These are phyloP conservation scores for Fusarium nisikadoi DNA, from an alignment of 2,329 filamentous ascomycete genomes.

Conservation along the genomic window DNA sequence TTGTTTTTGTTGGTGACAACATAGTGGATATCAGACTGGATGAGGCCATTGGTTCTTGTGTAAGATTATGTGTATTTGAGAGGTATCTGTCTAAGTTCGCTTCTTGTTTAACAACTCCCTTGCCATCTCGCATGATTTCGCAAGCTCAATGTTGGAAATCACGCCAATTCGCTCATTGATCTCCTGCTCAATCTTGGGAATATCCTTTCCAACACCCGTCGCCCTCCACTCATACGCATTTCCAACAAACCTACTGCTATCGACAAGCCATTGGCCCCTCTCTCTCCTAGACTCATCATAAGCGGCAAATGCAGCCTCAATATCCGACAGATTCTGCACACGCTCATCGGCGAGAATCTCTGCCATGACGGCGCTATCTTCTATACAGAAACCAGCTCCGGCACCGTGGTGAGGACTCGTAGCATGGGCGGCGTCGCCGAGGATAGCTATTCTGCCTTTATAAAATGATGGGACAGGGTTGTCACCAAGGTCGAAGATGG, in stretches of 20 bases:
- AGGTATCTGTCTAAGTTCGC: not conserved
- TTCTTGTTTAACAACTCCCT: not conserved
- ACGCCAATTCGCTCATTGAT: constrained; percentile 28
- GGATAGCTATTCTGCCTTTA: constrained; percentile 57
- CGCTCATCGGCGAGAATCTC: constrained; percentile 58
- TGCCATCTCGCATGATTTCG: constrained; percentile 3
- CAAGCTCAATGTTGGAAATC: constrained; percentile 26
- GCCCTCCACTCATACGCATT: constrained; percentile 59
- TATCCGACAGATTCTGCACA: constrained; percentile 45
- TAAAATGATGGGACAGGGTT: constrained; percentile 55
- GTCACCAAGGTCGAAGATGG: constrained; percentile 59
- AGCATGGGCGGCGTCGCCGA: constrained; percentile 73
- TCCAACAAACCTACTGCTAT: constrained; percentile 57
- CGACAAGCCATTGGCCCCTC: constrained; percentile 60
- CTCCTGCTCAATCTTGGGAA: constrained; percentile 26
- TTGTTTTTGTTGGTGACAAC: no score
- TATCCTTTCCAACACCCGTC: constrained; percentile 27
- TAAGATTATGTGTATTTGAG: not conserved
- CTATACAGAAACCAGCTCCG: constrained; percentile 67
- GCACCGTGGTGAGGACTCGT: constrained; percentile 69
- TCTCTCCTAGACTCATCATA: constrained; percentile 63
- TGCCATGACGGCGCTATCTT: constrained; percentile 57
- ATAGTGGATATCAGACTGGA: not conserved
- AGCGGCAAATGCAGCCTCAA: constrained; percentile 44
- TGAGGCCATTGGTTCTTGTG: no score